phyloP scores from a whole-genome alignment of 2,329 filamentous ascomycete species.

The Plenodomus tracheiphilus region DNA sequence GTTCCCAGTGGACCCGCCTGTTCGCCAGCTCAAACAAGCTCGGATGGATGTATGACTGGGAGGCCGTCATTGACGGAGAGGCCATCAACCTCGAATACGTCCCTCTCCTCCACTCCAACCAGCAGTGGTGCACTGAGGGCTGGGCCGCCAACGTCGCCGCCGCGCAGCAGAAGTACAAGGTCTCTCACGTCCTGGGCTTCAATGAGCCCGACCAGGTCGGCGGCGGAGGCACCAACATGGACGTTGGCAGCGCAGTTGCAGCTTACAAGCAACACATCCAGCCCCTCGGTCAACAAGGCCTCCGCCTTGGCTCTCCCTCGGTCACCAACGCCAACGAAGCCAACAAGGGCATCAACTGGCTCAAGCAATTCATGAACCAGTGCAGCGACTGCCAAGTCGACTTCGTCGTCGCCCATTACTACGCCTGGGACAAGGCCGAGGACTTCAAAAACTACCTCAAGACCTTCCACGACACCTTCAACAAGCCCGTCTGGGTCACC shows the following conservation, averaged over 20 bases:
- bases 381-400: constrained; percentile 39
- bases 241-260: constrained; percentile 22
- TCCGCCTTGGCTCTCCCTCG: constrained; percentile 42
- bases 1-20: constrained; percentile 24
- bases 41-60: constrained; percentile 73
- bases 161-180: constrained; percentile 33
- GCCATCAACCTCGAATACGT: constrained; percentile 60
- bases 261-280: constrained; percentile 33
- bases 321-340: constrained; percentile 37
- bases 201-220: constrained; percentile 45
- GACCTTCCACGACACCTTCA: constrained; percentile 31
- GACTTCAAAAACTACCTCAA: constrained; percentile 46
- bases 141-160: constrained; percentile 34
- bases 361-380: constrained; percentile 30
- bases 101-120: constrained; percentile 53
- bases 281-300: constrained; percentile 23
- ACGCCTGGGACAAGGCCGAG: constrained; percentile 34
- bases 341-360: constrained; percentile 36
- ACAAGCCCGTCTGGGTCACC: constrained; percentile 42
- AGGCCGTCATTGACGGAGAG: constrained; percentile 46
- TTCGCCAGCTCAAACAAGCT: constrained; percentile 42
- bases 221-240: constrained; percentile 34
- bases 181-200: constrained; percentile 39
- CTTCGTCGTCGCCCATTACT: constrained; percentile 45
- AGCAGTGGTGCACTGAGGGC: constrained; percentile 28